Conservation (phyloP, 805 yeast genomes). For the Nakazawaea populi region DNA sequence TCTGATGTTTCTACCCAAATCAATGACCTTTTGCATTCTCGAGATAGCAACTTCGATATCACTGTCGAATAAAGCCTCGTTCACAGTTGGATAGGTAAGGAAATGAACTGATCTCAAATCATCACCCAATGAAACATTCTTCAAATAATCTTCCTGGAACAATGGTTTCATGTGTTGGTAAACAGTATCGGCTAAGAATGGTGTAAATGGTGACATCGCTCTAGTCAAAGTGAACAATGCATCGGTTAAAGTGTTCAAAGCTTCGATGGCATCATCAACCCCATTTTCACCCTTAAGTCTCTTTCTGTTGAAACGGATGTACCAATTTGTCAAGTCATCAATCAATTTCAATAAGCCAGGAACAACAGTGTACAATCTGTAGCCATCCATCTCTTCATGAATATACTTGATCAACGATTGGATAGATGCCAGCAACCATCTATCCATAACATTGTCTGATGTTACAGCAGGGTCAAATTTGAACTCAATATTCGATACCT, state of each 20-base stretch:
- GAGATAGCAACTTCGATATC: conserved; percentile 82
- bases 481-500: conserved; percentile 66
- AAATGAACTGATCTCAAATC: conserved; percentile 89
- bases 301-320: conserved; percentile 95
- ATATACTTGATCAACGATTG: conserved; percentile 85
- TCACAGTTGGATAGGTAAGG: conserved; percentile 82
- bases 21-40: conserved; percentile 96
- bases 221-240: conserved; percentile 83
- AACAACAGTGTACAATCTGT: conserved; percentile 92
- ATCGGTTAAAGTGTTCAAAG: conserved; percentile 87
- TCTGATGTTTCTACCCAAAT: conserved; percentile 92
- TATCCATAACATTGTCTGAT: conserved; percentile 92
- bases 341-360: conserved; percentile 84
- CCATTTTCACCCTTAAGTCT: conserved; percentile 96
- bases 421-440: conserved; percentile 94
- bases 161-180: conserved; percentile 67
- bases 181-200: conserved; percentile 87
- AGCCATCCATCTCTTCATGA: conserved; percentile 84
- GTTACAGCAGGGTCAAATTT: conserved; percentile 57
- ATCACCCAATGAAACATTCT: conserved; percentile 29
- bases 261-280: conserved; percentile 73
- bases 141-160: conserved; percentile 54
- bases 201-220: conserved; percentile 99
- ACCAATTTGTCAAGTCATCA: conserved; percentile 97
- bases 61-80: conserved; percentile 74